Conservation (phyloP, 768 basidiomycete genomes). For the Rhodotorula kratochvilovae region DNA sequence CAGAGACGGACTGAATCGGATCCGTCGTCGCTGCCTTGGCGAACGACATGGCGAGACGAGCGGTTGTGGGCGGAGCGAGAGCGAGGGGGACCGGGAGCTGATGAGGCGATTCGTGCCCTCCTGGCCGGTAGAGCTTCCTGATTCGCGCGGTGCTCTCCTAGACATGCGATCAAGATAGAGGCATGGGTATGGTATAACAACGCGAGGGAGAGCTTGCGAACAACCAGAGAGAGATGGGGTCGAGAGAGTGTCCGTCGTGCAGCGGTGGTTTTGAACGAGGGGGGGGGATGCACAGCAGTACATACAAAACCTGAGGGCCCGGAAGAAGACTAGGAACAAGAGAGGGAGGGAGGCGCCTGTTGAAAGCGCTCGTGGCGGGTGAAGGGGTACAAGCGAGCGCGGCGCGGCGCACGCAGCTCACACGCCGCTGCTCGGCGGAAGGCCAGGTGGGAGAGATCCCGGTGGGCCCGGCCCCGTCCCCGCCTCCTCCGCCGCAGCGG, state of each 20-base stretch:
- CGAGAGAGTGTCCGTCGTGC: no score
- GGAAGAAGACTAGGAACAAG: neutral
- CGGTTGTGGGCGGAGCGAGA: neutral
- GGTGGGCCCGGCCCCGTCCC: neutral
- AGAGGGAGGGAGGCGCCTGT: neutral
- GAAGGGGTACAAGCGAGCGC: neutral
- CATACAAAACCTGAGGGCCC: neutral
- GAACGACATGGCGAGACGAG: neutral
- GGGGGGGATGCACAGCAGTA: neutral
- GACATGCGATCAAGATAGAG: no score
- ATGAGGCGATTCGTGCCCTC: no score
- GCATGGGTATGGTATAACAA: no score
- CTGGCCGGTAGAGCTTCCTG: no score
- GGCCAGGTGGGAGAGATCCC: neutral
- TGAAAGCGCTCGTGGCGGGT: no score
- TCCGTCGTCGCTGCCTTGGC: neutral
- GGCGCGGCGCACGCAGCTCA: neutral
- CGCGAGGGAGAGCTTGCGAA: no score
- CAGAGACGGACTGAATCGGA: constrained; percentile 29
- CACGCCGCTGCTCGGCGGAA: neutral
- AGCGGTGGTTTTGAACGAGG: neutral
- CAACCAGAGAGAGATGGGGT: no score
- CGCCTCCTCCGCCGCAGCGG: constrained; percentile 31
- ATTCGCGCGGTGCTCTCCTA: no score
- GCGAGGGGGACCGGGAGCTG: neutral